Evolutionary conservation across 805 yeast genomes (phyloP).

Genomic region (Yarrowia sp.): DNA sequence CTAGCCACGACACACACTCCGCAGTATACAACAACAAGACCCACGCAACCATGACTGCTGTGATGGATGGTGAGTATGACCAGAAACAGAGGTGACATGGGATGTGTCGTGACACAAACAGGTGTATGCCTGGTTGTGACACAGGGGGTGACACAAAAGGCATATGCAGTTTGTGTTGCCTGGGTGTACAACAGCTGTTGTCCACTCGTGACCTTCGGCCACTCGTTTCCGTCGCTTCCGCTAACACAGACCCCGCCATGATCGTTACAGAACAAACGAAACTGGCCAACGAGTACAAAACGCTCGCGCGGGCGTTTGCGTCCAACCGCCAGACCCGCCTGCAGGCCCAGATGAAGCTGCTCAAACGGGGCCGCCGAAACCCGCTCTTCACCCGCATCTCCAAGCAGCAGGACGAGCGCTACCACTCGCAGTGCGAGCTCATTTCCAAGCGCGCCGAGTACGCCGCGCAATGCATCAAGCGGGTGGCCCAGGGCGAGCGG

Average conservation of each 20-base stretch:
- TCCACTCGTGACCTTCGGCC: too few relatives aligned
- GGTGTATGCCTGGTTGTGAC: too few relatives aligned
- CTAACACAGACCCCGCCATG: constrained; percentile 29
- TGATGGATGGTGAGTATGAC: constrained; percentile 25
- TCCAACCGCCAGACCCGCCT: constrained; percentile 31
- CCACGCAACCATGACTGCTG: constrained; percentile 6
- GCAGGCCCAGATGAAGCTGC: constrained; percentile 28
- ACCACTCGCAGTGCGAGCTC: constrained; percentile 9
- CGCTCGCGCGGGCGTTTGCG: constrained; percentile 32
- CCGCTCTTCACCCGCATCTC: constrained; percentile 29
- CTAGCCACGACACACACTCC: not conserved
- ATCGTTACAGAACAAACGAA: constrained; percentile 31
- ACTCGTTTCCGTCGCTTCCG: too few relatives aligned
- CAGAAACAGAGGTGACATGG: not conserved
- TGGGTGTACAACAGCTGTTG: too few relatives aligned
- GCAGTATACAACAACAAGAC: not conserved
- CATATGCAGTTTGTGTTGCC: too few relatives aligned
- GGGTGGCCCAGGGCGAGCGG: constrained; percentile 32
- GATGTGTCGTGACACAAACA: too few relatives aligned
- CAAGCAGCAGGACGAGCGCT: constrained; percentile 29
- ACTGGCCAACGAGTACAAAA: constrained; percentile 32
- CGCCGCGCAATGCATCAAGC: constrained; percentile 31
- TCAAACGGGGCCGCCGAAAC: constrained; percentile 31
- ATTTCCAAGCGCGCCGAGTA: constrained; percentile 30
- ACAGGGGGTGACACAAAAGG: too few relatives aligned